These are phyloP conservation scores for Mucor indicus DNA, from an alignment of 371 early-diverging fungal genomes.

Conservation along the genomic window DNA sequence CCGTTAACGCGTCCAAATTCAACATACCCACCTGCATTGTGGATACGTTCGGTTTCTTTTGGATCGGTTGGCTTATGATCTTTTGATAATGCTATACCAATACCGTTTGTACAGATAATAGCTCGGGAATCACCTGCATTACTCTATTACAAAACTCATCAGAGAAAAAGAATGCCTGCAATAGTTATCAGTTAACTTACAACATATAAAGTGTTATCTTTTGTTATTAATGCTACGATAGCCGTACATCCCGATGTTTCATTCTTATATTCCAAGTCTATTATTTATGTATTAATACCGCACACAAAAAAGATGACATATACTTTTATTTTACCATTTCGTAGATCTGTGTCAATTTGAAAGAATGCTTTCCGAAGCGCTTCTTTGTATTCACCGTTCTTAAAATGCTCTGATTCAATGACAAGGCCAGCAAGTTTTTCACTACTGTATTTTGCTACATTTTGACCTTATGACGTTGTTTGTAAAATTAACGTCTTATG, in stretches of 20 bases:
- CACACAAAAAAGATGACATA: neutral
- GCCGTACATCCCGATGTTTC: conserved; percentile 96
- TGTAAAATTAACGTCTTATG: neutral
- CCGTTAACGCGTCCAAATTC: conserved; percentile 96
- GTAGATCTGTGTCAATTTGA: conserved; percentile 76
- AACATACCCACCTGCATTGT: conserved; percentile 90
- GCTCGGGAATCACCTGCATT: conserved; percentile 97
- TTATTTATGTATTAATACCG: neutral
- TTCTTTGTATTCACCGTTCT: conserved; percentile 55
- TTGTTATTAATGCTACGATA: conserved; percentile 79
- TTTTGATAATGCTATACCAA: conserved; percentile 71
- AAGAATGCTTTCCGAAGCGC: conserved; percentile 83
- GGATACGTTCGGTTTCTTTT: conserved; percentile 81
- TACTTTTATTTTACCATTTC: conserved; percentile 48
- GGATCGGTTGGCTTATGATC: conserved; percentile 92
- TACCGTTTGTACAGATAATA: conserved; percentile 73
- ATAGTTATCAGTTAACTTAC: too few relatives aligned
- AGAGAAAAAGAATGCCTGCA: neutral
- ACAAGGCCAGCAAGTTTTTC: conserved; percentile 69
- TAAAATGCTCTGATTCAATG: conserved; percentile 59
- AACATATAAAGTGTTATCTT: conserved; percentile 46
- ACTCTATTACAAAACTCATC: conserved; percentile 55
- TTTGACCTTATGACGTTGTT: conserved; percentile 42
- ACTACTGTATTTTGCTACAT: conserved; percentile 86
- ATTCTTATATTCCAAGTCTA: conserved; percentile 65